phyloP scores from a whole-genome alignment of 345 rosid genomes.

The Euphorbia peplus region DNA sequence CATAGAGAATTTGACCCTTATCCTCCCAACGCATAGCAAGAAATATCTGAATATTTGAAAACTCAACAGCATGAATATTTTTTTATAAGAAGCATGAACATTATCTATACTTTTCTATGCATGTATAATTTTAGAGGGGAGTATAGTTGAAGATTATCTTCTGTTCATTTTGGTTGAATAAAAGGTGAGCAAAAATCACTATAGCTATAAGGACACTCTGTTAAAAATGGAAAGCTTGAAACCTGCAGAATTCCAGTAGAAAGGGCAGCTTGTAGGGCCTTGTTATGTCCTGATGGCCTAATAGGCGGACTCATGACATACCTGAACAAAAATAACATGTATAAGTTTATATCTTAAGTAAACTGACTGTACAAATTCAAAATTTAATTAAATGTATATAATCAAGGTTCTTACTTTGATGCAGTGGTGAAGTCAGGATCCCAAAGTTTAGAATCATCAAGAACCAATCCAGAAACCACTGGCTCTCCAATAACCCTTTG shows the following conservation, averaged over 20 bases:
- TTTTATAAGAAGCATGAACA: no score
- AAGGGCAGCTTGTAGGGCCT: conserved; percentile 91
- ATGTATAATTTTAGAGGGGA: background rate
- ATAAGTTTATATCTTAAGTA: conserved; percentile 9
- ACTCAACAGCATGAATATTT: background rate
- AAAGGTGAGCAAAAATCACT: background rate
- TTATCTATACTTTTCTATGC: no score
- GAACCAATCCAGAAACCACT: conserved; percentile 84
- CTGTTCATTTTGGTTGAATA: background rate
- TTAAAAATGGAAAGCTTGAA: conserved; percentile 12
- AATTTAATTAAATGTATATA: background rate
- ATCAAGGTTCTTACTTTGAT: conserved; percentile 53
- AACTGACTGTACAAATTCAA: conserved; percentile 1
- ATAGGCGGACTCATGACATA: conserved; percentile 99
- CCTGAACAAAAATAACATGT: conserved; percentile 41
- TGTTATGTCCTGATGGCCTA: conserved; percentile 76
- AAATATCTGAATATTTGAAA: background rate
- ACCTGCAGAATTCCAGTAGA: conserved; percentile 94
- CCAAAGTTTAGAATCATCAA: conserved; percentile 89
- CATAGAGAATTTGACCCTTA: no score
- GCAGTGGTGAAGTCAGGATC: conserved; percentile 79
- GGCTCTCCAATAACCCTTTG: conserved; percentile 95
- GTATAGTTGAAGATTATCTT: background rate
- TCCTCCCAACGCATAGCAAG: background rate
- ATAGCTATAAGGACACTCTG: background rate